Evolutionary conservation across 306 rosid species (phyloP).

Genomic region (Prunus padus): DNA sequence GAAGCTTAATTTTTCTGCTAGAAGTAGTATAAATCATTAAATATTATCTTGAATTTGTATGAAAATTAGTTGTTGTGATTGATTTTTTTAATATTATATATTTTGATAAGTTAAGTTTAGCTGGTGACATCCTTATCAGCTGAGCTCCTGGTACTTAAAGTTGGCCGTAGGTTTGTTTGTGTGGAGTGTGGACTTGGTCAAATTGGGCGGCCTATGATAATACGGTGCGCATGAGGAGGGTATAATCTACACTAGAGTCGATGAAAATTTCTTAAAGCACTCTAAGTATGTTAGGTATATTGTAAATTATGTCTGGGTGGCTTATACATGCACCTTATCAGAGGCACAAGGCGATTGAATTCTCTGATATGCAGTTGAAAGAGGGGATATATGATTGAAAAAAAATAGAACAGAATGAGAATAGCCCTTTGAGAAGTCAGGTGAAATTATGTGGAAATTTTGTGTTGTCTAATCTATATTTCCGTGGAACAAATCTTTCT

Average conservation of each 20-base stretch:
- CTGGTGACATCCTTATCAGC: background rate
- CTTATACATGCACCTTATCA: background rate
- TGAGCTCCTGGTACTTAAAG: too few species aligned
- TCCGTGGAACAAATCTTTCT: background rate
- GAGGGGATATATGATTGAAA: background rate
- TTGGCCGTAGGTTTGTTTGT: background rate
- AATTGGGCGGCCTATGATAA: slow-evolving; percentile 13
- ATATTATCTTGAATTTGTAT: background rate
- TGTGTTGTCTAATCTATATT: background rate
- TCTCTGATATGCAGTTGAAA: background rate
- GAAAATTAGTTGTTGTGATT: background rate
- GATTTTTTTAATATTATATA: background rate
- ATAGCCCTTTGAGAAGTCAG: background rate
- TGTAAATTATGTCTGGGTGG: background rate
- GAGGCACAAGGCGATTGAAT: background rate
- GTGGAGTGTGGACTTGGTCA: slow-evolving; percentile 24
- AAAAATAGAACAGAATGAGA: background rate
- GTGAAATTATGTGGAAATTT: background rate
- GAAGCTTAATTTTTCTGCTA: too few species aligned
- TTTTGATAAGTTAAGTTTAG: background rate
- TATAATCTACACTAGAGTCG: background rate
- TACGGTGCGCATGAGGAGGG: background rate
- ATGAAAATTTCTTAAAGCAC: background rate
- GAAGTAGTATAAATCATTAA: background rate
- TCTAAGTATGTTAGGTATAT: background rate